A percentile compares a stretch with the other conserved stretches of the same genome.
Evolutionary conservation across 371 early-diverging fungal genomes (phyloP).

Genomic region (Saksenaea vasiformis): DNA sequence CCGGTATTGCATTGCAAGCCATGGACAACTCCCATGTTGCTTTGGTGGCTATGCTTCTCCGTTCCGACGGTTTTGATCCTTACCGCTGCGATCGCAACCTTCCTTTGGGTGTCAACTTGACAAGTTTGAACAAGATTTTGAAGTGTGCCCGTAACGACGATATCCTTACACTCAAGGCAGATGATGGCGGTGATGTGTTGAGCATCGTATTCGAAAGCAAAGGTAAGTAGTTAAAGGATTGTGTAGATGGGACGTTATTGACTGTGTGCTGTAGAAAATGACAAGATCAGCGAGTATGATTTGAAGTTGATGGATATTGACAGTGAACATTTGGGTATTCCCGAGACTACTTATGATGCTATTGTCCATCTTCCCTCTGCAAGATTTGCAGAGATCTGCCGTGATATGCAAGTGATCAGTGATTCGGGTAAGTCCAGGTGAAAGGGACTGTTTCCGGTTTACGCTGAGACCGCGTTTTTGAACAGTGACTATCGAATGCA

Average conservation of each 20-base stretch:
- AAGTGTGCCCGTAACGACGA: conserved; percentile 95
- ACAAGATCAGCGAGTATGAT: conserved; percentile 90
- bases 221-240: conserved; percentile 36
- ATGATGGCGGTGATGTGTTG: conserved; percentile 85
- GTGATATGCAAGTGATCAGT: conserved; percentile 84
- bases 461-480: background rate
- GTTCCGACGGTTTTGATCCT: conserved; percentile 90
- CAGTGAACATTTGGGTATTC: conserved; percentile 94
- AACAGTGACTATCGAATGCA: conserved; percentile 82
- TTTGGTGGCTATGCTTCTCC: conserved; percentile 87
- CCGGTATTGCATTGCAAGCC: conserved; percentile 97
- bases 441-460: background rate
- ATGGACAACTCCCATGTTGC: conserved; percentile 99
- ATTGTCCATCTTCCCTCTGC: conserved; percentile 85
- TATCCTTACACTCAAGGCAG: conserved; percentile 87
- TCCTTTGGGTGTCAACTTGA: conserved; percentile 90
- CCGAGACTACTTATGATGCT: conserved; percentile 92
- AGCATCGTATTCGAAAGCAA: conserved; percentile 84
- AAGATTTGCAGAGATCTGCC: conserved; percentile 93
- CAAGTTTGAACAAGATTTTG: conserved; percentile 88
- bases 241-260: background rate
- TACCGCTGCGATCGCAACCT: conserved; percentile 95
- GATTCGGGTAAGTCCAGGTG: conserved; percentile 70
- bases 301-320: conserved; percentile 98
- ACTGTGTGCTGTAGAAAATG: conserved; percentile 59